phyloP scores from a whole-genome alignment of 1,139 yeast genomes.

The Yamadazyma diospyri region DNA sequence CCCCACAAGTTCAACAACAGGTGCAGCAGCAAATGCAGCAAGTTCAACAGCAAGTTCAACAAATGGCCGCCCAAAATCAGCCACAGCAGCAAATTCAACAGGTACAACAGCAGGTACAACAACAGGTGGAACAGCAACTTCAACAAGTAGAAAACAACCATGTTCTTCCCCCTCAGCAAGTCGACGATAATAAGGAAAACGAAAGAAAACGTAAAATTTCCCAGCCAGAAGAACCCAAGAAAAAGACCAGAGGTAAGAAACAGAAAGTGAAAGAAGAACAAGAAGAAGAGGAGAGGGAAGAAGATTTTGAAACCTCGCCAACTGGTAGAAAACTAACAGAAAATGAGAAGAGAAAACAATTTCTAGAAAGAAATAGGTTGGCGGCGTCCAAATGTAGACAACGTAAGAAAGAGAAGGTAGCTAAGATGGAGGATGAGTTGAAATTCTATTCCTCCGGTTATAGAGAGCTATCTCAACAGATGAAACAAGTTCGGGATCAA shows the following conservation, averaged over 20 bases:
- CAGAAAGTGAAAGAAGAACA: conserved; percentile 1
- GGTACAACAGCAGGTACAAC: conserved; percentile 7
- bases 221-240: conserved; percentile 1
- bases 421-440: conserved; percentile 76
- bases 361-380: conserved; percentile 84
- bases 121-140: conserved; percentile 7
- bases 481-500: conserved; percentile 56
- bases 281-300: conserved; percentile 1
- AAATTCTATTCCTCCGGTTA: conserved; percentile 69
- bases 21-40: conserved; percentile 10
- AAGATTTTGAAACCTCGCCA: conserved; percentile 14
- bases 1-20: conserved; percentile 11
- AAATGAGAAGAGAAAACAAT: conserved; percentile 69
- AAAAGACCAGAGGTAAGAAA: neutral
- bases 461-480: conserved; percentile 59
- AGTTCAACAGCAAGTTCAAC: conserved; percentile 7
- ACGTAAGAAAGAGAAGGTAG: conserved; percentile 85
- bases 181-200: neutral
- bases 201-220: conserved; percentile 3
- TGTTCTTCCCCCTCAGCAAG: conserved; percentile 8
- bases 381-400: conserved; percentile 97
- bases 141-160: conserved; percentile 1
- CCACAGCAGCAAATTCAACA: conserved; percentile 2
- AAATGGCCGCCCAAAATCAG: conserved; percentile 6
- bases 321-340: conserved; percentile 14